Conservation (phyloP, 2,329 filamentous ascomycete genomes). For the Nakataea oryzae region DNA sequence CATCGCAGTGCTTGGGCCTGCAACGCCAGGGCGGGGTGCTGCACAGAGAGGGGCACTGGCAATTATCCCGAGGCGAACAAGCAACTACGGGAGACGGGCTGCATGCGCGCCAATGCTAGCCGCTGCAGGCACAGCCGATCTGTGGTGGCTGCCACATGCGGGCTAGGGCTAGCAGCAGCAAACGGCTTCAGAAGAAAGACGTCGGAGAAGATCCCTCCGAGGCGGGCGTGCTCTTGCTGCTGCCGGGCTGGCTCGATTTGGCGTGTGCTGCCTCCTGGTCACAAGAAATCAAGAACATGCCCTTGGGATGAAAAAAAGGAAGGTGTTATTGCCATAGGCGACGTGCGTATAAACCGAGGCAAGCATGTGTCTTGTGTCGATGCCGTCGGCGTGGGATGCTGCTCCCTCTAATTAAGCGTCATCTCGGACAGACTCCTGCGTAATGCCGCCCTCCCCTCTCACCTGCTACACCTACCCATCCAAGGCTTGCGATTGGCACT, state of each 20-base stretch:
- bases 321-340: background rate
- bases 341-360: too few relatives aligned
- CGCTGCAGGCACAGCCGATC: background rate
- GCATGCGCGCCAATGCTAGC: background rate
- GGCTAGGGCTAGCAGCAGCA: background rate
- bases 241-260: too few relatives aligned
- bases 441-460: background rate
- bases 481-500: slow-evolving; percentile 10
- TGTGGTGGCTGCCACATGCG: background rate
- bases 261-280: too few relatives aligned
- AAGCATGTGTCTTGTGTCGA: too few relatives aligned
- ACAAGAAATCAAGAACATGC: too few relatives aligned
- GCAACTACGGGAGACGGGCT: background rate
- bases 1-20: background rate
- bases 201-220: background rate
- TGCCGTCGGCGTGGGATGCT: background rate
- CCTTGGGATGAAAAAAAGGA: too few relatives aligned
- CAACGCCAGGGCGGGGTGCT: too few relatives aligned
- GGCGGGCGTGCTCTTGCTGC: background rate
- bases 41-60: too few relatives aligned
- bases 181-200: too few relatives aligned
- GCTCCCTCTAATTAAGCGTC: background rate
- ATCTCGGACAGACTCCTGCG: background rate
- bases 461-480: slow-evolving; percentile 3
- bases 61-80: too few relatives aligned